phyloP scores from a whole-genome alignment of 352 stramenopile species.

The Globisporangium paroecandrum region DNA sequence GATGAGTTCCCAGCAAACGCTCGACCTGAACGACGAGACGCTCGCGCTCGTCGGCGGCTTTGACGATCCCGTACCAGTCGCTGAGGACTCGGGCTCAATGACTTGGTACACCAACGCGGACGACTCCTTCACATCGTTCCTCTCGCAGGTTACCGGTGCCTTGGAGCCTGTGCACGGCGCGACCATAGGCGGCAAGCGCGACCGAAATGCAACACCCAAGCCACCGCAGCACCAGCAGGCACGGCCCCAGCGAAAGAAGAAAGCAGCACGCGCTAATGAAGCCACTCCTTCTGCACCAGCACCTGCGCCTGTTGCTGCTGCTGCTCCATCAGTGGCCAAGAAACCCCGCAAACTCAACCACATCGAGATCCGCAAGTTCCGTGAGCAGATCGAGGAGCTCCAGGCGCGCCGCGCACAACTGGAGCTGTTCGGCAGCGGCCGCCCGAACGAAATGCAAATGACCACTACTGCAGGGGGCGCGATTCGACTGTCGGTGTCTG shows the following conservation, averaged over 20 bases:
- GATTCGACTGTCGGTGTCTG: not conserved
- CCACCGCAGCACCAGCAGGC: not conserved
- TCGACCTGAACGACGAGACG: not conserved
- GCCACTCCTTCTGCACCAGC: not conserved
- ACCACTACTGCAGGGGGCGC: not conserved
- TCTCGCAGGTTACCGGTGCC: not conserved
- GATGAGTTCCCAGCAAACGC: not conserved
- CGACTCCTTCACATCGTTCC: not conserved
- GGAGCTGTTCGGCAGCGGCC: not conserved
- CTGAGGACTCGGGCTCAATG: not conserved
- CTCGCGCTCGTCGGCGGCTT: not conserved
- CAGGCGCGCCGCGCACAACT: not conserved
- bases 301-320: not conserved
- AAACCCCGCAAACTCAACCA: conserved; percentile 1
- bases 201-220: not conserved
- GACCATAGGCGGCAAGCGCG: not conserved
- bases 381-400: conserved; percentile 9
- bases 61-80: not conserved
- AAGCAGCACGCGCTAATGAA: not conserved
- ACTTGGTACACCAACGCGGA: not conserved
- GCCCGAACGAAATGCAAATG: not conserved
- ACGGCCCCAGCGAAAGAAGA: not conserved
- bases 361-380: conserved; percentile 10
- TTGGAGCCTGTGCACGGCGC: not conserved
- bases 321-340: not conserved